These are phyloP conservation scores for Pythium aristosporum DNA, from an alignment of 352 stramenopile genomes.

Conservation along the genomic window DNA sequence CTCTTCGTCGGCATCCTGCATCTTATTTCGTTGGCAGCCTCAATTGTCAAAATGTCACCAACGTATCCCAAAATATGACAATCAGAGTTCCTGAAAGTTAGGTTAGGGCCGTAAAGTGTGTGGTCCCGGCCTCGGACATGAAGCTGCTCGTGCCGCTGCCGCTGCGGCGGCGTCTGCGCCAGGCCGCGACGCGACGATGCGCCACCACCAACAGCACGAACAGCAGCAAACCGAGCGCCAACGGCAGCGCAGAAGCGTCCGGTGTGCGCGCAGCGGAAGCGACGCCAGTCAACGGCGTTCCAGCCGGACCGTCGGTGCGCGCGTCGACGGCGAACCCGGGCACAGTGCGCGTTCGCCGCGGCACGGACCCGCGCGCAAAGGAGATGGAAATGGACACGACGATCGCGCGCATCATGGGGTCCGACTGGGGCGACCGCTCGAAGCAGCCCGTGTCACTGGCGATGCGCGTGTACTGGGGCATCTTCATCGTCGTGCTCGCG, in stretches of 20 bases:
- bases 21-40: neutral
- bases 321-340: slow-evolving; percentile 10
- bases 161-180: slow-evolving; percentile 2
- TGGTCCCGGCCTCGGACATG: neutral
- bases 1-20: slow-evolving; percentile 11
- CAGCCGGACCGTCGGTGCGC: neutral
- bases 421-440: slow-evolving; percentile 42
- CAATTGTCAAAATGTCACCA: neutral
- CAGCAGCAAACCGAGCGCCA: too few species aligned
- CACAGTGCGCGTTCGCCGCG: slow-evolving; percentile 25
- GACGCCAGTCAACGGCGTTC: slow-evolving; percentile 5
- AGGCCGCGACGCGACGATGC: neutral
- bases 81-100: neutral
- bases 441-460: slow-evolving; percentile 35
- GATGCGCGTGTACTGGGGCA: slow-evolving; percentile 44
- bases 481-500: slow-evolving; percentile 36
- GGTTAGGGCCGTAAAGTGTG: neutral
- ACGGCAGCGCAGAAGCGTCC: neutral
- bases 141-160: slow-evolving; percentile 8
- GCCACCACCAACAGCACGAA: neutral
- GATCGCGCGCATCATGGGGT: slow-evolving; percentile 34
- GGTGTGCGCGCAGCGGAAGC: neutral
- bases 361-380: slow-evolving; percentile 19
- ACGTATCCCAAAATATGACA: neutral
- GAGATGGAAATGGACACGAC: slow-evolving; percentile 32